phyloP scores from a whole-genome alignment of 768 basidiomycete genomes.

The Cyclocybe aegerita region DNA sequence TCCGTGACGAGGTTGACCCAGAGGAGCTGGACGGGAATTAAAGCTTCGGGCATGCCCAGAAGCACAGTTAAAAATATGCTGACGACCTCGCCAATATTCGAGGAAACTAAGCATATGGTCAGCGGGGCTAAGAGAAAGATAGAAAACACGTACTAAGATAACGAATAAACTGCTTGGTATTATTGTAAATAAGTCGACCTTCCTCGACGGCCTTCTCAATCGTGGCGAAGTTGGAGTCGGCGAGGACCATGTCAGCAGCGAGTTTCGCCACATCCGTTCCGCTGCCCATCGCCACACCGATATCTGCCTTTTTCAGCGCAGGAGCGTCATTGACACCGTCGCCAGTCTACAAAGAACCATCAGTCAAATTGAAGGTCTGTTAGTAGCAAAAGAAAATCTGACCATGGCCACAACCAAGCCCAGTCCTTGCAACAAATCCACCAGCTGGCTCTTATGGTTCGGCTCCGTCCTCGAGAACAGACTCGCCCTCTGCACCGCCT shows the following conservation, averaged over 20 bases:
- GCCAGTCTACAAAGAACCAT: conserved; percentile 59
- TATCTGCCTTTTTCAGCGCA: conserved; percentile 94
- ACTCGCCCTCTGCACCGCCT: conserved; percentile 83
- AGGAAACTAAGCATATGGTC: conserved; percentile 59
- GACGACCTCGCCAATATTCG: conserved; percentile 97
- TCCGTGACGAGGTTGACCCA: conserved; percentile 99
- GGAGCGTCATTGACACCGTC: conserved; percentile 99
- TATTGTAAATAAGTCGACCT: conserved; percentile 97
- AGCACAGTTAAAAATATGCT: conserved; percentile 97
- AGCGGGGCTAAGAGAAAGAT: background rate
- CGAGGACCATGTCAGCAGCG: conserved; percentile 97
- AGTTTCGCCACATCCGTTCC: conserved; percentile 98
- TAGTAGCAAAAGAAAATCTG: conserved; percentile 8
- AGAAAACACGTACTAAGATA: conserved; percentile 74
- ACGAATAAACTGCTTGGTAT: conserved; percentile 99
- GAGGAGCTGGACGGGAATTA: conserved; percentile 96
- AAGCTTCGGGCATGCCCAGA: conserved; percentile 98
- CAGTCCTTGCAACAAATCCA: conserved; percentile 88
- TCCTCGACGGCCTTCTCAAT: conserved; percentile 98
- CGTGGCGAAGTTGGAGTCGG: conserved; percentile 96
- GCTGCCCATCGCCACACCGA: conserved; percentile 98
- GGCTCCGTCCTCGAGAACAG: conserved; percentile 95
- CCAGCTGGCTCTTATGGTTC: conserved; percentile 90
- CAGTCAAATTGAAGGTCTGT: background rate
- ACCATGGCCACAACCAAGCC: conserved; percentile 97